Base-by-base conservation (phyloP, 352 stramenopile species). In the Paralagenidium karlingii region DNA sequence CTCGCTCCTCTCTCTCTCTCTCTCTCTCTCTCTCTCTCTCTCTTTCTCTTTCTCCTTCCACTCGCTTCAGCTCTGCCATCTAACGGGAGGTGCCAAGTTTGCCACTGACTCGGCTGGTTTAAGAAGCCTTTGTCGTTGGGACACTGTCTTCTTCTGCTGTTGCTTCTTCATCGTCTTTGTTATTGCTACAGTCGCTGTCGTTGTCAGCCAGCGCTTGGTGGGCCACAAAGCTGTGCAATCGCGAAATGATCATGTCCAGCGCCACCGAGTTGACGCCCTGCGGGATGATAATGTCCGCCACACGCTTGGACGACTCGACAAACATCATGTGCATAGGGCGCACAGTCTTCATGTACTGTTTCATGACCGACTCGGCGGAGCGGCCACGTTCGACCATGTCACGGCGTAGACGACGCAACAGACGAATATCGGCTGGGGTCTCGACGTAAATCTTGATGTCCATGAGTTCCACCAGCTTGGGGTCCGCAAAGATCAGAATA, bases 391-490 rank as follows among this genome's bases (percentile, higher is more conserved):
- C 94, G n/a, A 78, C 55, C 31, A 93, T 96, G 62, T 98, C 94
- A 38, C 94, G 66, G 47, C 73, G 58, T 58, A 98, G 74, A 18
- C 94, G 74, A 26, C 94, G 68, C 34, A 97, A 83, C 8, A 98
- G 82, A 15, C 94, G 79, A 37, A 98, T 95, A 58, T 98, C 94
- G 15, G 80, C 69, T 8, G 94, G 63, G 13, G 92, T 96, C 67
- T 98, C 90, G 40, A 98, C 93, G 68, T 97, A 98, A 34, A 98
- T 84, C 62, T 97, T 98, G 43, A 98, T 89, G 69, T 98, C 94
- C 73, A 97, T 85, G 51, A 97, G 68, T 28, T 85, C 60, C 3
- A 78, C 71, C 7, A 98, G 71, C 24, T 77, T 65, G 34, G 60
- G 64, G 52, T 97, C 74, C 4, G 87, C 86, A 22, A 98, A 96